Conservation (phyloP, 495 filamentous ascomycete species). For the Antarctomyces pellizariae region DNA sequence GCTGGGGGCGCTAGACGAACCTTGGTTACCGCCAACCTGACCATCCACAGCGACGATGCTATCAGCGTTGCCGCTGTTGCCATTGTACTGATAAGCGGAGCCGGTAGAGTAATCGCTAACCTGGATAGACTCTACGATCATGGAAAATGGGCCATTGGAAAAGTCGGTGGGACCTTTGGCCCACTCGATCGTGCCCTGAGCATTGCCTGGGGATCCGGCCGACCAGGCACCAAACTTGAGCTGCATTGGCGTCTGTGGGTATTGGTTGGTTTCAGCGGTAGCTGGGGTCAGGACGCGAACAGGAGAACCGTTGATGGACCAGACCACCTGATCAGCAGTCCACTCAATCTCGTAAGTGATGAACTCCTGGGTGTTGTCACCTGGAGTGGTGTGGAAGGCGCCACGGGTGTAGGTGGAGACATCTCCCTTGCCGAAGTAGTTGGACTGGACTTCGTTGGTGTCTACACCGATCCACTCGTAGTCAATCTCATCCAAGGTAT, state of each 20-base stretch:
- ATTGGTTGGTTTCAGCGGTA: conserved; percentile 25
- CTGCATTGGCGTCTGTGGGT: conserved; percentile 56
- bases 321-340: conserved; percentile 39
- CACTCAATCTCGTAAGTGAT: conserved; percentile 61
- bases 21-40: conserved; percentile 22
- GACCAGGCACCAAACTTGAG: conserved; percentile 52
- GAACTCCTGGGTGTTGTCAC: conserved; percentile 35
- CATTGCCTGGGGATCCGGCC: conserved; percentile 41
- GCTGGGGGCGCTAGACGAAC: conserved; percentile 1
- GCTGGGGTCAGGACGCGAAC: conserved; percentile 37
- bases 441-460: conserved; percentile 34
- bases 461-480: conserved; percentile 37
- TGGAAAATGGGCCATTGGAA: conserved; percentile 45
- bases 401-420: conserved; percentile 37
- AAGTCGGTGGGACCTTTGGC: conserved; percentile 48
- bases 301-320: conserved; percentile 38
- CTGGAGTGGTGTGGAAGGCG: conserved; percentile 25
- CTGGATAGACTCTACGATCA: conserved; percentile 47
- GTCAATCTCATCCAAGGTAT: conserved; percentile 62
- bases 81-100: conserved; percentile 44
- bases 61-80: conserved; percentile 38
- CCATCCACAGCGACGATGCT: conserved; percentile 53
- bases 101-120: conserved; percentile 72
- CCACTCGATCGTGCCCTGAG: conserved; percentile 46
- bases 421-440: conserved; percentile 63